phyloP scores from a whole-genome alignment of 2,329 filamentous ascomycete genomes.

The Cercospora beticola region DNA sequence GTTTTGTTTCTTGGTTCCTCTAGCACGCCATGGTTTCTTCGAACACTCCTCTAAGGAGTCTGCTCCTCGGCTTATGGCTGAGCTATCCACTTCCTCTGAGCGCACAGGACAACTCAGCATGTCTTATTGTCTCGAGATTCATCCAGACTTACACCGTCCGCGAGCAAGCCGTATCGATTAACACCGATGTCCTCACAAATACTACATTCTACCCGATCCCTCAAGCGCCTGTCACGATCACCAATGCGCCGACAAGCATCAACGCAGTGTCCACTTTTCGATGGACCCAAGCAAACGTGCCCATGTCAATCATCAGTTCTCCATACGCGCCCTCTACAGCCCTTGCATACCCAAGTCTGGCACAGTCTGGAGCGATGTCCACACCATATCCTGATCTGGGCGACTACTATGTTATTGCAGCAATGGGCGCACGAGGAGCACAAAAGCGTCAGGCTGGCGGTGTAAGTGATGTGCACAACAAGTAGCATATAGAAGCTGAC shows the following conservation, averaged over 20 bases:
- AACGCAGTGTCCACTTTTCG: slow-evolving; percentile 32
- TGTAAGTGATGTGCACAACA: neutral
- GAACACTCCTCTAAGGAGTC: slow-evolving; percentile 12
- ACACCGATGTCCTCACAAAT: slow-evolving; percentile 31
- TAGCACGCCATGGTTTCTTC: slow-evolving; percentile 14
- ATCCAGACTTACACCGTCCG: slow-evolving; percentile 24
- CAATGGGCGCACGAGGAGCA: slow-evolving; percentile 8
- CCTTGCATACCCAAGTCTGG: neutral
- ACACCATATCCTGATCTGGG: slow-evolving; percentile 8
- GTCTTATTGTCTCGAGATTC: slow-evolving; percentile 14
- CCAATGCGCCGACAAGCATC: slow-evolving; percentile 34
- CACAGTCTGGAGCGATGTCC: neutral
- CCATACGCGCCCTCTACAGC: slow-evolving; percentile 1
- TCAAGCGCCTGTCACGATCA: slow-evolving; percentile 30
- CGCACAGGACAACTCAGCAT: slow-evolving; percentile 14
- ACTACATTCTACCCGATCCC: slow-evolving; percentile 34
- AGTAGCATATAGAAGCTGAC: neutral
- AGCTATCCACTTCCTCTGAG: slow-evolving; percentile 4
- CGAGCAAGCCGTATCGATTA: slow-evolving; percentile 33
- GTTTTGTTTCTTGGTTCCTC: slow-evolving; percentile 10
- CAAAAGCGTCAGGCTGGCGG: slow-evolving; percentile 16
- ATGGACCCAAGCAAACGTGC: slow-evolving; percentile 27
- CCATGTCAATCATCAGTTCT: slow-evolving; percentile 6
- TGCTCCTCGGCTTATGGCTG: slow-evolving; percentile 18
- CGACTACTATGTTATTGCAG: slow-evolving; percentile 13